phyloP scores from a whole-genome alignment of 2,329 filamentous ascomycete species.

The Penicillium olsonii region DNA sequence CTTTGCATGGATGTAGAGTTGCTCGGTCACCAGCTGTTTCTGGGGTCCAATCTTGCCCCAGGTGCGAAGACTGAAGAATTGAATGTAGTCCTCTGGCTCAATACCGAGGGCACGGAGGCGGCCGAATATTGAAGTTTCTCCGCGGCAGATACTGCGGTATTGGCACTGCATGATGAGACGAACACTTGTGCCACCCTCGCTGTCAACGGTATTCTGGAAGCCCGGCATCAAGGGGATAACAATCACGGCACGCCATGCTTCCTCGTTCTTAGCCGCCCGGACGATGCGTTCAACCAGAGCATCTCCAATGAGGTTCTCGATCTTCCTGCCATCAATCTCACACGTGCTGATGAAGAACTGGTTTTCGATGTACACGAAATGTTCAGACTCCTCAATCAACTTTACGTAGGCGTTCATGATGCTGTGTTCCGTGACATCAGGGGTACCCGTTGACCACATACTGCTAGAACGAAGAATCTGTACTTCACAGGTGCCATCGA shows the following conservation, averaged over 20 bases:
- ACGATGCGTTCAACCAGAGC: conserved; percentile 90
- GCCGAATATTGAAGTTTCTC: conserved; percentile 88
- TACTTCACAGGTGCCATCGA: conserved; percentile 93
- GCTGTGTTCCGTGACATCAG: conserved; percentile 82
- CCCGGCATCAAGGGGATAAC: conserved; percentile 96
- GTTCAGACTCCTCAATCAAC: conserved; percentile 90
- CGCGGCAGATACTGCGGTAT: conserved; percentile 92
- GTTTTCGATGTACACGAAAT: conserved; percentile 98
- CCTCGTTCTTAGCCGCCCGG: conserved; percentile 76
- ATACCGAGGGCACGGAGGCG: conserved; percentile 77
- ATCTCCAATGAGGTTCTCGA: conserved; percentile 92
- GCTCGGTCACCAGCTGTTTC: conserved; percentile 85
- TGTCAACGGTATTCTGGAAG: conserved; percentile 94
- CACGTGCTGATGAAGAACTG: conserved; percentile 97
- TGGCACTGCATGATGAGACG: conserved; percentile 96
- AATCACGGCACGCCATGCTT: conserved; percentile 88
- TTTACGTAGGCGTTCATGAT: conserved; percentile 96
- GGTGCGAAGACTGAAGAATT: conserved; percentile 87
- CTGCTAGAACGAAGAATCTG: conserved; percentile 90
- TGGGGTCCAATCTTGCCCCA: conserved; percentile 89
- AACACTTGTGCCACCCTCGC: conserved; percentile 90
- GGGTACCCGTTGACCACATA: conserved; percentile 87
- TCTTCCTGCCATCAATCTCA: conserved; percentile 81
- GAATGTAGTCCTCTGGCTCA: conserved; percentile 91
- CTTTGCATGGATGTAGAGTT: conserved; percentile 97